These are phyloP conservation scores for Yamadazyma aaseri DNA, from an alignment of 1,139 yeast genomes.

Conservation along the genomic window DNA sequence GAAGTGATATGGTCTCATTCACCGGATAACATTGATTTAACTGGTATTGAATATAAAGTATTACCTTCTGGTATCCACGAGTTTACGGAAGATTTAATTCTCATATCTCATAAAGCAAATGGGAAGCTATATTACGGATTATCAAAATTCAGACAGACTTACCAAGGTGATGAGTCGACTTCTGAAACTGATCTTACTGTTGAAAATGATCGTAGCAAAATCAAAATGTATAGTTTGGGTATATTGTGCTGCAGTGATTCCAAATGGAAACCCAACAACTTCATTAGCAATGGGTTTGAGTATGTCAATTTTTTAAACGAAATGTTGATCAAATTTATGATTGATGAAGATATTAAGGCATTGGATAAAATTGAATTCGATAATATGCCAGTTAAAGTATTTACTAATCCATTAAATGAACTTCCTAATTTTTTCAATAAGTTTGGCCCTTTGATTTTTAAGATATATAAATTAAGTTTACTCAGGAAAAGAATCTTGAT, in stretches of 20 bases:
- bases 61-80: slow-evolving; percentile 87
- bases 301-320: slow-evolving; percentile 47
- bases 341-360: slow-evolving; percentile 18
- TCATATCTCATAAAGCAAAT: slow-evolving; percentile 29
- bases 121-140: slow-evolving; percentile 37
- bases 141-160: slow-evolving; percentile 31
- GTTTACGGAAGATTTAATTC: slow-evolving; percentile 44
- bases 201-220: slow-evolving; percentile 44
- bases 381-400: slow-evolving; percentile 5
- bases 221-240: slow-evolving; percentile 67
- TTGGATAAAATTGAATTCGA: slow-evolving; percentile 21
- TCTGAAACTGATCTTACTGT: slow-evolving; percentile 9
- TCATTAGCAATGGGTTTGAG: slow-evolving; percentile 55
- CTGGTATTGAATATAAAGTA: slow-evolving; percentile 65
- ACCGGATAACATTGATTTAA: slow-evolving; percentile 21
- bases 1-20: slow-evolving; percentile 54
- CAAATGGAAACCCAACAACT: slow-evolving; percentile 55
- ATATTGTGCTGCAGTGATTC: slow-evolving; percentile 41
- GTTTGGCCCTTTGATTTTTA: slow-evolving; percentile 73
- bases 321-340: slow-evolving; percentile 40
- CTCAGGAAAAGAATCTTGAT: slow-evolving; percentile 61
- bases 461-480: slow-evolving; percentile 67
- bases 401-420: slow-evolving; percentile 14
- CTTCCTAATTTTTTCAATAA: slow-evolving; percentile 46
- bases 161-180: slow-evolving; percentile 9